These are phyloP conservation scores for Hypericum androsaemum DNA, from an alignment of 345 rosid species.

Conservation along the genomic window DNA sequence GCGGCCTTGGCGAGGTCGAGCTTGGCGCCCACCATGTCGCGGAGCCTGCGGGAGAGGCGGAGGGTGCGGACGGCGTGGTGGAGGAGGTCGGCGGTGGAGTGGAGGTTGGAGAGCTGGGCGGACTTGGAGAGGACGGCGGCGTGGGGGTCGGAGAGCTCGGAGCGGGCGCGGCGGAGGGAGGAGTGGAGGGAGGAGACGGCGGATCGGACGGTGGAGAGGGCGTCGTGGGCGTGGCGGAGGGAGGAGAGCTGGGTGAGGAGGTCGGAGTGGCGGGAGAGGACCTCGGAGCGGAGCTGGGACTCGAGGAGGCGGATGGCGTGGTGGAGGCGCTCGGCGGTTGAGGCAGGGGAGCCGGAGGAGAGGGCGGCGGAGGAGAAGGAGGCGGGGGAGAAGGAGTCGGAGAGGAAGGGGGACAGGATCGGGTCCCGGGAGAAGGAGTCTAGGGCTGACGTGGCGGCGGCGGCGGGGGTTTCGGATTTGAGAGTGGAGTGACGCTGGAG, in stretches of 20 bases:
- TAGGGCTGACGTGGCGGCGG: conserved; percentile 38
- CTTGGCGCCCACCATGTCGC: conserved; percentile 52
- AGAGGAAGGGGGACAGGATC: conserved; percentile 71
- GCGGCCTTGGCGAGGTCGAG: conserved; percentile 92
- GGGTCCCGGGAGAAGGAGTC: conserved; percentile 72
- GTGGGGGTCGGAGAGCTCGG: conserved; percentile 84
- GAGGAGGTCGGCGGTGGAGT: conserved; percentile 54
- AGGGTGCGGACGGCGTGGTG: conserved; percentile 76
- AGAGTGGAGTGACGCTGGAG: conserved; percentile 17
- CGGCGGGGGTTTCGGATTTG: conserved; percentile 23
- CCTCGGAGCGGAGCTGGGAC: conserved; percentile 80
- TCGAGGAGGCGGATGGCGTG: conserved; percentile 90
- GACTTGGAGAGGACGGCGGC: conserved; percentile 61
- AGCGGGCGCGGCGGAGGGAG: conserved; percentile 66
- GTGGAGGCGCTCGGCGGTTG: conserved; percentile 95
- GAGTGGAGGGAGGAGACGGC: conserved; percentile 83
- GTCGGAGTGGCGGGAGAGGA: conserved; percentile 74
- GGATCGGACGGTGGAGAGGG: conserved; percentile 81
- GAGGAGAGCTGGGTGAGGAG: conserved; percentile 87
- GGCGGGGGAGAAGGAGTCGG: conserved; percentile 75
- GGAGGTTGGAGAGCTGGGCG: conserved; percentile 60
- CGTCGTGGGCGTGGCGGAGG: conserved; percentile 64
- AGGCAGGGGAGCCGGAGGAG: conserved; percentile 97
- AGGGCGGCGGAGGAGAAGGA: conserved; percentile 93
- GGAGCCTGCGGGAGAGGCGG: conserved; percentile 70